Percentiles rank a stretch among this genome's conserved stretches.
Conservation (phyloP, 352 stramenopile genomes). For the Hyaloperonospora arabidopsidis region DNA sequence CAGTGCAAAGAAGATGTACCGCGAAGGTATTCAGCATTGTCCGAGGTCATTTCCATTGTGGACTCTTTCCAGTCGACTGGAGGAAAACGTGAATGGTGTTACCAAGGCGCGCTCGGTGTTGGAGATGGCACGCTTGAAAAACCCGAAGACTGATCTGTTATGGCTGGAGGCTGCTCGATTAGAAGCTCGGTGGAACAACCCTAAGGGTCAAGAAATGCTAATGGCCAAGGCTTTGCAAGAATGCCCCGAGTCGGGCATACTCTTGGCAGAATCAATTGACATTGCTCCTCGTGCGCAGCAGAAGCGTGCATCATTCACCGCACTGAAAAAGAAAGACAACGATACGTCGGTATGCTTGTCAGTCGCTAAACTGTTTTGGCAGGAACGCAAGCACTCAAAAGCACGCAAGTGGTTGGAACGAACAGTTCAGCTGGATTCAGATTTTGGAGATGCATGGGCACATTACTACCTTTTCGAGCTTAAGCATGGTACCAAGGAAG, state of each 20-base stretch:
- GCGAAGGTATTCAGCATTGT: slow-evolving; percentile 89
- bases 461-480: slow-evolving; percentile 97
- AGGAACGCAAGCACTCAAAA: slow-evolving; percentile 92
- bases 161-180: slow-evolving; percentile 95
- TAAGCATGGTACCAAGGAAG: slow-evolving; percentile 73
- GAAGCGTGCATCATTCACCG: slow-evolving; percentile 92
- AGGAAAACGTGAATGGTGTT: slow-evolving; percentile 86
- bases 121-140: slow-evolving; percentile 94
- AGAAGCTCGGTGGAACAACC: slow-evolving; percentile 88
- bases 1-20: slow-evolving; percentile 87
- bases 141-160: slow-evolving; percentile 88
- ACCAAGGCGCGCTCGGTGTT: slow-evolving; percentile 96
- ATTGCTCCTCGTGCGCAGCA: slow-evolving; percentile 91
- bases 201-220: slow-evolving; percentile 92
- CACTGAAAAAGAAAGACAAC: slow-evolving; percentile 96
- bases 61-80: slow-evolving; percentile 89
- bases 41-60: slow-evolving; percentile 91
- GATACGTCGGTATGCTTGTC: slow-evolving; percentile 94
- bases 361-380: slow-evolving; percentile 95
- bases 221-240: slow-evolving; percentile 96
- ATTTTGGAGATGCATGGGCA: slow-evolving; percentile 96
- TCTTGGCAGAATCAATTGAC: slow-evolving; percentile 95
- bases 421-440: slow-evolving; percentile 91
- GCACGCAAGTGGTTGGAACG: slow-evolving; percentile 97
- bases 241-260: slow-evolving; percentile 90